Evolutionary conservation across 2,329 filamentous ascomycete genomes (phyloP).

Genomic region (Cladosporium sp.): DNA sequence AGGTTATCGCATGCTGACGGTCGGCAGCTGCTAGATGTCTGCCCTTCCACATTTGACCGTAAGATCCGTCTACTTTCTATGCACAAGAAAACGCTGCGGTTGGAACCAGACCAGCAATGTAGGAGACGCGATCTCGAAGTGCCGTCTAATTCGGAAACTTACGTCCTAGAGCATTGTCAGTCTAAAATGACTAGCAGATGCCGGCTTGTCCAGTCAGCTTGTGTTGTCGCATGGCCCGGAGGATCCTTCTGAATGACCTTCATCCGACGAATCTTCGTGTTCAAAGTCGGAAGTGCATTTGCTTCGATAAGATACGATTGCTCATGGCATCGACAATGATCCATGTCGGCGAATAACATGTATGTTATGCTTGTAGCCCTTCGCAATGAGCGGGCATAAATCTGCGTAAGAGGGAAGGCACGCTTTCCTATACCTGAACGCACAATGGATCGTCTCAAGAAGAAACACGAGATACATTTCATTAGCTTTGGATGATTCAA

Average conservation of each 20-base stretch:
- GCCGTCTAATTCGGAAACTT: not conserved
- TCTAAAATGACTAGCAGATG: not conserved
- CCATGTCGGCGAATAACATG: too few relatives aligned
- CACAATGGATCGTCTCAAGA: not conserved
- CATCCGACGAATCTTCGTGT: not conserved
- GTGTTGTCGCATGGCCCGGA: not conserved
- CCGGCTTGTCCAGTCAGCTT: not conserved
- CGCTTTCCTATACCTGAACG: not conserved
- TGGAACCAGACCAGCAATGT: not conserved
- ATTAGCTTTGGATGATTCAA: not conserved
- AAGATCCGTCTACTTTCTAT: not conserved
- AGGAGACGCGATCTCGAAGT: not conserved
- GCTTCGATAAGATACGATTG: not conserved
- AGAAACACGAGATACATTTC: not conserved
- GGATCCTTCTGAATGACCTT: not conserved
- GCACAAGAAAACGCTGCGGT: not conserved
- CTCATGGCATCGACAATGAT: not conserved
- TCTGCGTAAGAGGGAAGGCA: not conserved
- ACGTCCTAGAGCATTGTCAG: not conserved
- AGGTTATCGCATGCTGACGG: not conserved
- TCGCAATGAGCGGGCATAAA: not conserved
- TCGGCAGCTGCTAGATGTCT: not conserved
- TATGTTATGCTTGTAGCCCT: not conserved
- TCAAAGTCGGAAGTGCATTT: not conserved
- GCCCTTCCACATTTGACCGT: too few relatives aligned